Evolutionary conservation across 1,284 basidiomycete genomes (phyloP), one percentile per base, ranked within the genome.

Genomic region (Apiotrichum porosum): DNA sequence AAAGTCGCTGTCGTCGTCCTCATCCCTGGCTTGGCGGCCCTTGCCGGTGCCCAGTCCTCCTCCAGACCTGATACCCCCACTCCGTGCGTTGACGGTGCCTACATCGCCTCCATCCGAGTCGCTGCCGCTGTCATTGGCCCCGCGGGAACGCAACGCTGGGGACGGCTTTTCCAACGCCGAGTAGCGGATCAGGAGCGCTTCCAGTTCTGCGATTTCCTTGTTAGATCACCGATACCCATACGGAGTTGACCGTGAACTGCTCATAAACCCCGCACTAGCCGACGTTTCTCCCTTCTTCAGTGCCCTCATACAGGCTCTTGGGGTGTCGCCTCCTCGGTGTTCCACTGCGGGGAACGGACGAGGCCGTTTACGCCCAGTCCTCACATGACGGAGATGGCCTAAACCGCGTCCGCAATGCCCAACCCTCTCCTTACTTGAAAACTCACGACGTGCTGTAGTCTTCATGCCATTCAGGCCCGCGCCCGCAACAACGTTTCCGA

Each of bases 381-480:
- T n/a, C n/a, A n/a, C n/a, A n/a, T n/a, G n/a, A n/a, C n/a, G n/a
- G n/a, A n/a, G n/a, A n/a, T n/a, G n/a, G n/a, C n/a, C n/a, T n/a
- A n/a, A n/a, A n/a, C n/a, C n/a, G n/a, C n/a, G n/a, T n/a, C n/a
- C n/a, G n/a, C n/a, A n/a, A n/a, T n/a, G n/a, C n/a, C n/a, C n/a
- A n/a, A n/a, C n/a, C n/a, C n/a, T n/a, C n/a, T n/a, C n/a, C n/a
- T n/a, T n/a, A n/a, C n/a, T n/a, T n/a, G 15, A 36, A n/a, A 6
- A 57, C 74, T 51, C 60, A 90, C 92, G 92, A 77, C 88, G 83
- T n/a, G 85, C 77, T 32, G 78, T 81, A 39, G 89, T 93, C 81
- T 69, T 81, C 78, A 76, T 88, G 78, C 59, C 85, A 77, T 60
- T 86, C 81, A 74, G 62, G 6, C 63, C 66, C 22, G 68, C 58